Evolutionary conservation across 2,329 filamentous ascomycete genomes (phyloP), one percentile per base, ranked within the genome.

Genomic region (Clonostachys chloroleuca): DNA sequence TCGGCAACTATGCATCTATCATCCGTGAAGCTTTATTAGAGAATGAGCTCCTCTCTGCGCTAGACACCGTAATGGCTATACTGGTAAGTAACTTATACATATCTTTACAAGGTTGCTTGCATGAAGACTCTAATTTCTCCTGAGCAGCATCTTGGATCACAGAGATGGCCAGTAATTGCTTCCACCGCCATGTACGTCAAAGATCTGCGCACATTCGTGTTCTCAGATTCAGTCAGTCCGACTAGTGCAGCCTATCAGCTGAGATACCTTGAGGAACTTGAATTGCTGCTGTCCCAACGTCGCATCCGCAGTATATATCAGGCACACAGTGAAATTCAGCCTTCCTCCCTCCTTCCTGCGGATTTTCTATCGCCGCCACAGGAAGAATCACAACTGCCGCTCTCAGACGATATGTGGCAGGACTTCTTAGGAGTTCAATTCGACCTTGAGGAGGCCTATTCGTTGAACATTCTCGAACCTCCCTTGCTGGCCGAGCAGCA

Each of bases 261-360:
- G 43, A 51, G 46, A 37, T 43, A 49, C 6, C 51, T 53, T 13
- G 45, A 50, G 35, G 51, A 53, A 34, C 45, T 53, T 12, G 51
- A 53, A 35, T 51, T 44, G 18, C 41, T 53, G 14, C 45, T 53
- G 4, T 49, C 51, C 12, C 51, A 53, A n/a, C 44, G 51, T 5
- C 51, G 51, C 24, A 47, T 53, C n/a, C 47, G 49, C 45, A 51
- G 47, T 40, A 44, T 53, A 10, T 50, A 51, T 34, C 51, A 53
- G 17, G 35, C 47, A 13, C 48, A 52, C 18, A 46, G 9, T 30
- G 24, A 30, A 30, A 30, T 30, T 30, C 24, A 30, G 9, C 24
- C 24, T 30, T 30, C 24, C 10, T 30, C 24, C 49, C 17, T 42
- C 46, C 7, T 43, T 49, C 18, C 8, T 10, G 6, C 6, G 6